Evolutionary conservation across 2,329 filamentous ascomycete species (phyloP), one percentile per base, ranked within the genome.

Genomic region (Stachybotrys chartarum): DNA sequence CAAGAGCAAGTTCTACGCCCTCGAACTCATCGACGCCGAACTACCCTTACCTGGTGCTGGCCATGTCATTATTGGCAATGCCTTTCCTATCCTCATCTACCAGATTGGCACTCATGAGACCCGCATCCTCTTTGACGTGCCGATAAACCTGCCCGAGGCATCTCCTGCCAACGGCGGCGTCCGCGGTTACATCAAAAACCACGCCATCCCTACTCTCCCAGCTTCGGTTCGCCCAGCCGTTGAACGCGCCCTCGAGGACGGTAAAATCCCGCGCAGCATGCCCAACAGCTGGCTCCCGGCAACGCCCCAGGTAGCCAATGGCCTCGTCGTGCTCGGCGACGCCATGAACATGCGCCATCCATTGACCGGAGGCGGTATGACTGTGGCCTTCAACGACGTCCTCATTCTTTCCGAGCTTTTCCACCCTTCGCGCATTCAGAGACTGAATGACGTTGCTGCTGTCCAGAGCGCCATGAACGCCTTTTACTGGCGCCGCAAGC

Each of bases 291-390:
- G 89, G 79, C 83, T 99, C 3, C 92, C 94, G 6, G 84, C 94
- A 0, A 81, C 84, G 1, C 74, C 73, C 49, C 88, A 88, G 57
- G 65, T 65, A 4, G 57, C 66, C 49, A 72, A 72, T 50, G 88
- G 89, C 67, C 81, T 96, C 57, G 79, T 96, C 51, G 77, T 99
- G 42, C 80, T 97, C 8, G 94, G 94, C 57, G 94, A 99, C 69
- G 93, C 94, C 14, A 87, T 96, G 80, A 99, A 99, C 77, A 99
- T 99, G 94, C 89, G 94, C n/a, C 94, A 99, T 73, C 94, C 94
- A 1, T 80, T 99, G 12, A 99, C 94, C 0, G 94, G 94, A 54
- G 94, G 94, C 61, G 94, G 94, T 64, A 99, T 99, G 94, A 97
- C 93, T 0, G 94, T 97, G 1, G 94, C 91, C 1, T 88, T 99